Evolutionary conservation across 1,139 yeast genomes (phyloP), one percentile per base, ranked within the genome.

Genomic region (Suhomyces taliae): DNA sequence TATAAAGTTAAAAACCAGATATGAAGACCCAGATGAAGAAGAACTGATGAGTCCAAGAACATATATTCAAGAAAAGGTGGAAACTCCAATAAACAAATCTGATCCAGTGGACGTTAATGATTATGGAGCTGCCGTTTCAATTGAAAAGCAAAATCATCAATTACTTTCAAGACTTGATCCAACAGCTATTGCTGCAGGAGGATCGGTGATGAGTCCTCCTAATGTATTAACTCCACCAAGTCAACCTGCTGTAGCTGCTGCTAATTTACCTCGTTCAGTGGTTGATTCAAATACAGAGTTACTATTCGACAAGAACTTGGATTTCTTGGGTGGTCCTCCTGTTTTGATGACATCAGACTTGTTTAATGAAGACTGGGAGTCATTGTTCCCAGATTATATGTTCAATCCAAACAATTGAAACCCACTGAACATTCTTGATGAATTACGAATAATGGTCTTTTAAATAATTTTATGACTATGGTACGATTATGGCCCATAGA

Each of bases 321-420:
- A 72, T 39, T 73, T 74, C 55, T 70, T 76, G 52, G 81, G 81
- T 11, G 81, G 82, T 4, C 82, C 81, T 1, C 81, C 81, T 4
- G 76, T 77, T 15, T 69, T 76, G 47, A 76, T 77, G 81, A 76
- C 81, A 0, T 74, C 80, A 1, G 81, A 76, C 51, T 66, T 76
- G 55, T 72, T 74, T 53, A 72, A 72, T 49, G 79, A 74, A 52
- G 79, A 76, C 53, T 77, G 81, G 82, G 81, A 74, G 45, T 65
- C 76, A 0, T 64, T 77, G 46, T 76, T 77, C 50, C 79, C 79
- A 0, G 78, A 74, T 49, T 72, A 71, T 49, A 54, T 56, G 49
- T 59, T 56, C 40, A 54, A 53, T 35, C 47, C 51, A 4, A 49
- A 54, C 26, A 50, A 53, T 35, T 41, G 46, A 41, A 29, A 29